These are phyloP conservation scores for Fusarium newnesense DNA, from an alignment of 2,329 filamentous ascomycete species.

Conservation along the genomic window DNA sequence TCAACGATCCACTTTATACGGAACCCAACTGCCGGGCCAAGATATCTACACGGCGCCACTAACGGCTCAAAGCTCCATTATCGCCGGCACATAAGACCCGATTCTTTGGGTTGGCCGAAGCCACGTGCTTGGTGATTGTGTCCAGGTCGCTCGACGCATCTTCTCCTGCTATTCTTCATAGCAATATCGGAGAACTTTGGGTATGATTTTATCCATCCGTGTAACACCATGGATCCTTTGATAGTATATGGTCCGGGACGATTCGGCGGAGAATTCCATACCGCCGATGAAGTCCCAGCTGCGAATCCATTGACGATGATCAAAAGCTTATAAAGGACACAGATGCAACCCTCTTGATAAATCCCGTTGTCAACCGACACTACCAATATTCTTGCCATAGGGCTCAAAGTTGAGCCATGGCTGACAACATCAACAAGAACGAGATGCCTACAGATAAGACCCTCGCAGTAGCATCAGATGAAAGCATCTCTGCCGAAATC, in stretches of 20 bases:
- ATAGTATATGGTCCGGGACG: neutral
- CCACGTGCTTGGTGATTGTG: neutral
- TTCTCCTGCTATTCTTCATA: too few species aligned
- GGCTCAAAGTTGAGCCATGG: too few species aligned
- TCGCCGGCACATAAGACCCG: neutral
- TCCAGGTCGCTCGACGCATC: too few species aligned
- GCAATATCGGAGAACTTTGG: neutral
- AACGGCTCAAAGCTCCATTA: neutral
- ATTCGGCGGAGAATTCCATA: too few species aligned
- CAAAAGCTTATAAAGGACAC: neutral
- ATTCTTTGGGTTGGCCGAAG: neutral
- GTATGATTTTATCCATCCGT: neutral
- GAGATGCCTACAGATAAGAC: neutral
- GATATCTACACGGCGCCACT: neutral
- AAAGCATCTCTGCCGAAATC: neutral
- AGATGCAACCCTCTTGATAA: rapidly evolving
- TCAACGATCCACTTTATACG: neutral
- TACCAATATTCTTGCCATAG: too few species aligned
- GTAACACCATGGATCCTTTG: neutral
- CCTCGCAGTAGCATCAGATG: neutral
- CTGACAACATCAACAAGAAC: neutral
- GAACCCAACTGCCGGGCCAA: neutral
- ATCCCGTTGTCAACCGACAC: neutral
- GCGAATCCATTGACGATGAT: rapidly evolving
- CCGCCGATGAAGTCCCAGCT: neutral